Conservation (phyloP, 2,329 filamentous ascomycete species). For the Thielaviopsis euricoi region DNA sequence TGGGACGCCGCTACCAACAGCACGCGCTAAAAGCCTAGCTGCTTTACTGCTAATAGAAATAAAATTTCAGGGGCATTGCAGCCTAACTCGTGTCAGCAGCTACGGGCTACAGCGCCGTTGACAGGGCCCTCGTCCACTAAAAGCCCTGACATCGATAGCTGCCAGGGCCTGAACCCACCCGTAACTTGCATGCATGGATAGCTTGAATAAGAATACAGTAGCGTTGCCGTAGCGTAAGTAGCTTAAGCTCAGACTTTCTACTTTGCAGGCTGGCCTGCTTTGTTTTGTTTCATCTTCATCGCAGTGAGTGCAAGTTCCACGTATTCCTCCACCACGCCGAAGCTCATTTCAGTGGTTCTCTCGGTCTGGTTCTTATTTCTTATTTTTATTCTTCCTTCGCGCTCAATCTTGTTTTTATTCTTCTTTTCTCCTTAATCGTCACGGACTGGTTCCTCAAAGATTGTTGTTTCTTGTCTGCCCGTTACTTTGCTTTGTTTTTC, state of each 20-base stretch:
- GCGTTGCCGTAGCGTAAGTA: no score
- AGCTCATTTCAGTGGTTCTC: neutral
- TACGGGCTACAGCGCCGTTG: no score
- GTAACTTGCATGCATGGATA: no score
- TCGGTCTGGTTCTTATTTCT: neutral
- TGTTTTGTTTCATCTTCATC: no score
- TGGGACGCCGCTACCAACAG: neutral
- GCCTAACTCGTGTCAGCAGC: neutral
- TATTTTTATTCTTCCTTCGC: neutral
- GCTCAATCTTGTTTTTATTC: neutral
- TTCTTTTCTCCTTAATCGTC: neutral
- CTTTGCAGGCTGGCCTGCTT: neutral
- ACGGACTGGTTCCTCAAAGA: no score
- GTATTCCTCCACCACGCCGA: neutral
- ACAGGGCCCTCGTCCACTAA: no score
- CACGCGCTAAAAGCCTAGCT: no score
- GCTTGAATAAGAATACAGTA: no score
- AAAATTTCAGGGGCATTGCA: neutral
- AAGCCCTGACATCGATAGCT: no score
- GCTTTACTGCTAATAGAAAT: neutral
- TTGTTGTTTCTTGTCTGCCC: neutral
- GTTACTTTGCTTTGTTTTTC: neutral
- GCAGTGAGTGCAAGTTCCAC: slow-evolving; percentile 2
- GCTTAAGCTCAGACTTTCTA: no score
- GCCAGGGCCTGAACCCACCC: no score